These are phyloP conservation scores for Bacidia gigantensis DNA, from an alignment of 495 filamentous ascomycete species.

Conservation along the genomic window DNA sequence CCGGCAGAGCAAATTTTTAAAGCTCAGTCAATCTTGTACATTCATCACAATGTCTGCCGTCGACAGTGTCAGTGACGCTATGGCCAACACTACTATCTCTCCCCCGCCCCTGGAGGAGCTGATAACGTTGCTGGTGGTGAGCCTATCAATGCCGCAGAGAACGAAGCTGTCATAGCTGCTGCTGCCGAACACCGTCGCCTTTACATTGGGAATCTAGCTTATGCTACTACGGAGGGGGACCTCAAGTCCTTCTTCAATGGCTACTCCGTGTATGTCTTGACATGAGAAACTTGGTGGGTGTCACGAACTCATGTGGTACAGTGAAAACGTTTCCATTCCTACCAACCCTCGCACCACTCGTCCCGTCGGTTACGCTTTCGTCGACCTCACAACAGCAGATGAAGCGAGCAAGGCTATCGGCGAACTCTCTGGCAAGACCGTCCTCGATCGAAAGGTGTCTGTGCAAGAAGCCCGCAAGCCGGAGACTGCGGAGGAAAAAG, in stretches of 20 bases:
- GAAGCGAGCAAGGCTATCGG: constrained; percentile 91
- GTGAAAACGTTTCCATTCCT: constrained; percentile 95
- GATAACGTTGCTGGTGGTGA: constrained; percentile 73
- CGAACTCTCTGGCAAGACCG: constrained; percentile 90
- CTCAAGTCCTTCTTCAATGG: constrained; percentile 98
- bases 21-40: constrained; percentile 29
- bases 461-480: constrained; percentile 98
- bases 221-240: constrained; percentile 98
- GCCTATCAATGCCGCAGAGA: constrained; percentile 43
- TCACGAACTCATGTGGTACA: constrained; percentile 25
- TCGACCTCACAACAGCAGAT: constrained; percentile 83
- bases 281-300: background rate
- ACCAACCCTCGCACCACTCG: constrained; percentile 97
- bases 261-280: constrained; percentile 80
- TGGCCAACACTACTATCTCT: constrained; percentile 40
- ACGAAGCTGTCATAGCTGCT: constrained; percentile 86
- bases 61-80: constrained; percentile 37
- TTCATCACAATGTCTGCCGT: constrained; percentile 45
- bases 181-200: constrained; percentile 96
- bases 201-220: constrained; percentile 99
- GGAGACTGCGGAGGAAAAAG: constrained; percentile 65
- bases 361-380: constrained; percentile 97
- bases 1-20: constrained; percentile 18
- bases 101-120: constrained; percentile 34
- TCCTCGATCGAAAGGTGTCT: constrained; percentile 94